phyloP scores from a whole-genome alignment of 805 yeast genomes.

The Cyberlindnera misumaiensis region DNA sequence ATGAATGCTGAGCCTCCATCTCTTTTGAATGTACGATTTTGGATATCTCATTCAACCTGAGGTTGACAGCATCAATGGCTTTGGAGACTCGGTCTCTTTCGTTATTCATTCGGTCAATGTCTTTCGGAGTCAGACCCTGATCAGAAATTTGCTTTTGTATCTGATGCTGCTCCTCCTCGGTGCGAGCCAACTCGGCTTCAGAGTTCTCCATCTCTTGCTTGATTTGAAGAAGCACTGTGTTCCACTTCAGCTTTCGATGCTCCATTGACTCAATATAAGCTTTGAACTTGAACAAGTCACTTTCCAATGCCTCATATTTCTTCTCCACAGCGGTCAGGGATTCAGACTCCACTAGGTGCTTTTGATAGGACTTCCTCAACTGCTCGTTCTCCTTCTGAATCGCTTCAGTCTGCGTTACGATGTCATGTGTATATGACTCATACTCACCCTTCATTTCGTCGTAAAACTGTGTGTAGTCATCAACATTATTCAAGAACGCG shows the following conservation, averaged over 20 bases:
- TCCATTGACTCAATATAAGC: conserved; percentile 67
- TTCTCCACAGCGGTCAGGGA: conserved; percentile 45
- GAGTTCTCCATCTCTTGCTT: conserved; percentile 44
- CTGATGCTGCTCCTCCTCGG: conserved; percentile 36
- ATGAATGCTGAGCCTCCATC: conserved; percentile 39
- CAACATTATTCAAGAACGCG: conserved; percentile 57
- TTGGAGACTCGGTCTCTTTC: conserved; percentile 56
- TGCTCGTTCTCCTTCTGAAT: conserved; percentile 34
- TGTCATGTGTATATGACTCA: conserved; percentile 40
- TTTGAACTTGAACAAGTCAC: conserved; percentile 62
- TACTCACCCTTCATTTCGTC: conserved; percentile 52
- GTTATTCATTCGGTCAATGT: conserved; percentile 54
- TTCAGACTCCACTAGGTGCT: conserved; percentile 37
- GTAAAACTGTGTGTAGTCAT: conserved; percentile 50
- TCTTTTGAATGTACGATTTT: conserved; percentile 44
- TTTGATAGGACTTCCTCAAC: conserved; percentile 34
- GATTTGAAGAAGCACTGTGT: conserved; percentile 47
- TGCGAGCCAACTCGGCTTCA: conserved; percentile 33
- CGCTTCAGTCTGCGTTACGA: conserved; percentile 39
- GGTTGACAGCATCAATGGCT: conserved; percentile 40
- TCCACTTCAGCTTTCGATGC: conserved; percentile 61
- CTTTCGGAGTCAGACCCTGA: conserved; percentile 55
- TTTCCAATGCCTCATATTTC: conserved; percentile 57
- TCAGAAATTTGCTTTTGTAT: conserved; percentile 37
- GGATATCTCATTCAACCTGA: conserved; percentile 39